Base-by-base conservation (phyloP, 495 filamentous ascomycete genomes). In the Margaritispora aquatica region DNA sequence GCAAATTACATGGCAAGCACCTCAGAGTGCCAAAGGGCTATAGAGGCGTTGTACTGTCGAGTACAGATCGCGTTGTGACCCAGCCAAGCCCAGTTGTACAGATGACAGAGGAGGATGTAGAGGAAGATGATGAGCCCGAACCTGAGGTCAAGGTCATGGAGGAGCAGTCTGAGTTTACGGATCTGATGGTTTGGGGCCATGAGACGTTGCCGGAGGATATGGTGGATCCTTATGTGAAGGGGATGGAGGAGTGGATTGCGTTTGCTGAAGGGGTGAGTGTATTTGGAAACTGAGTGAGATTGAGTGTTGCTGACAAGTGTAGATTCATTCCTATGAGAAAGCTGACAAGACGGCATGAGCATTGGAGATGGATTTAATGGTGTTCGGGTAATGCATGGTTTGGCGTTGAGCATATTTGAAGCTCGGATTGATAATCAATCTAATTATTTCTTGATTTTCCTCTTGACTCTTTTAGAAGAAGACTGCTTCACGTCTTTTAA, bases 121-220 rank as follows among this genome's bases (percentile, higher is more conserved):
- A 80, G 13, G 76, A 78, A 21, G 74, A 77, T 2, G 78, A 81
- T 2, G 72, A 75, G 26, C 77, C 82, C 2, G 72, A 75, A 27
- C 77, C 82, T 36, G 68, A 70, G 17, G 80, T 81, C 1, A 76
- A 81, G 19, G 84, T 88, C 65, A 63, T 86, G 23, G 72, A 86
- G 1, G 80, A 84, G 46, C 74, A 82, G 29, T 81, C 75, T 2
- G 74, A 77, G n/a, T 97, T 97, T 69, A 83, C 92, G 15, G 79
- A 88, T 21, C 67, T 96, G 46, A 71, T 90, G 15, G 79, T 96
- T 22, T 97, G 93, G 93, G 88, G 80, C 0, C 94, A 97, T 72
- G 87, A 87, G 62, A 64, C 68, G 2, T 53, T 74, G 53, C 75
- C 72, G 9, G 79, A 83, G 44, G 71, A 69, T 2, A 69, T 51